These are phyloP conservation scores for Mycena vulgaris DNA, from an alignment of 768 basidiomycete species.

Conservation along the genomic window DNA sequence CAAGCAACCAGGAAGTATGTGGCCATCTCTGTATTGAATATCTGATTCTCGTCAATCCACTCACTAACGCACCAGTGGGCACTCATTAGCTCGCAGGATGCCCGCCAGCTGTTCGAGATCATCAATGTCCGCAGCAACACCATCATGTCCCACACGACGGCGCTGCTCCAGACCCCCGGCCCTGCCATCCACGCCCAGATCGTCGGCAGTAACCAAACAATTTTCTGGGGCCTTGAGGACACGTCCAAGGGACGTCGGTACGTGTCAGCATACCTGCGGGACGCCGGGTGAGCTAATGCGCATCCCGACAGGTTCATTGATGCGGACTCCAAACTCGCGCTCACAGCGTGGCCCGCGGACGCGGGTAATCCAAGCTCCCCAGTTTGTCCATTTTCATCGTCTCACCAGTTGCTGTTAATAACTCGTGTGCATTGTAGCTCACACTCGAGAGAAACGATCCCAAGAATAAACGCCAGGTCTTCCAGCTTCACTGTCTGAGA, in stretches of 20 bases:
- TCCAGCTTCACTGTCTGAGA: neutral
- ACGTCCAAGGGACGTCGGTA: neutral
- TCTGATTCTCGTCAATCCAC: neutral
- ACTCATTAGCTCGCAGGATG: slow-evolving; percentile 1
- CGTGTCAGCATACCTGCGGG: neutral
- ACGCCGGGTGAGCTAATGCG: neutral
- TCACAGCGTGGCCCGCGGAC: slow-evolving; percentile 22
- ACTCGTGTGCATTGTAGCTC: slow-evolving; percentile 5
- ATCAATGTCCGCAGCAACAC: neutral
- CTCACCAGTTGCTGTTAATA: neutral
- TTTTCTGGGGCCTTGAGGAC: neutral
- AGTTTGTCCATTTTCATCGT: neutral
- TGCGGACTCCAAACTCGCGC: neutral
- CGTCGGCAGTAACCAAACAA: neutral
- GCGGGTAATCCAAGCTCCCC: slow-evolving; percentile 2
- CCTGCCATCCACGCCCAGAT: slow-evolving; percentile 16
- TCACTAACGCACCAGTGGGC: neutral
- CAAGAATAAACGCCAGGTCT: slow-evolving; percentile 11
- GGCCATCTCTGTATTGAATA: neutral
- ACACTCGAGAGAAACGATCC: slow-evolving; percentile 14
- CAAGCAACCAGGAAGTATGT: slow-evolving; percentile 13
- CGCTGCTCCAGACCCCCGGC: slow-evolving; percentile 7
- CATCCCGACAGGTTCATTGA: neutral
- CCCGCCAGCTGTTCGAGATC: slow-evolving; percentile 9
- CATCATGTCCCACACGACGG: slow-evolving; percentile 14